phyloP scores from a whole-genome alignment of 1,284 basidiomycete species.

The Xerocomus amazonicus region DNA sequence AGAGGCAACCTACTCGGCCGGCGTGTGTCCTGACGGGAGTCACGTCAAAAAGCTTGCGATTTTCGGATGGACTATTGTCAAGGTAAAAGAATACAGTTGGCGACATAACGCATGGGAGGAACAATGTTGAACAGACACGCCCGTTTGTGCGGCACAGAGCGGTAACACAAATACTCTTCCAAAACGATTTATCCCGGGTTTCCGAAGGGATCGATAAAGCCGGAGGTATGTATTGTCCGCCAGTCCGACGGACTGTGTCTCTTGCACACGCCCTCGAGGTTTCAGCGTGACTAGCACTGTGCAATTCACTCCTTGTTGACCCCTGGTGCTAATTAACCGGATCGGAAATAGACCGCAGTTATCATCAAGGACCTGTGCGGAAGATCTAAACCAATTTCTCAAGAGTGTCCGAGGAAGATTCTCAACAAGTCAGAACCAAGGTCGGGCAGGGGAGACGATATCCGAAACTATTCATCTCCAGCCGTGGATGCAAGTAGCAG shows the following conservation, averaged over 20 bases:
- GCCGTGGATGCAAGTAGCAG: neutral
- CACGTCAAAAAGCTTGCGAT: conserved; percentile 59
- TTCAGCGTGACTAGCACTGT: conserved; percentile 2
- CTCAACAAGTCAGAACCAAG: neutral
- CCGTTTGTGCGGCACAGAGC: neutral
- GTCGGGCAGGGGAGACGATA: neutral
- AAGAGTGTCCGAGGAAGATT: conserved; percentile 1
- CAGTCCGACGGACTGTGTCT: neutral
- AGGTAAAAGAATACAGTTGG: neutral
- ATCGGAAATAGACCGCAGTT: conserved; percentile 2
- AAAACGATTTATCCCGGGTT: conserved; percentile 3
- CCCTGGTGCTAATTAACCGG: neutral
- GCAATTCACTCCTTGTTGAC: neutral
- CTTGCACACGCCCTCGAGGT: conserved; percentile 1
- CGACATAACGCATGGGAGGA: neutral
- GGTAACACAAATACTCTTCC: neutral
- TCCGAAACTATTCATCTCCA: neutral
- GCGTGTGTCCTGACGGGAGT: conserved; percentile 22
- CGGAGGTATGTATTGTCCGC: neutral
- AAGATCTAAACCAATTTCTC: neutral
- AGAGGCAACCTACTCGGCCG: neutral
- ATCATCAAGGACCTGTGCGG: conserved; percentile 1
- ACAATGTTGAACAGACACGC: neutral
- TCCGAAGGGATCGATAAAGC: neutral
- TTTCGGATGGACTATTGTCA: neutral